Evolutionary conservation across 2,329 filamentous ascomycete species (phyloP), one percentile per base, ranked within the genome.

Genomic region (Tolypocladium ovalisporum): DNA sequence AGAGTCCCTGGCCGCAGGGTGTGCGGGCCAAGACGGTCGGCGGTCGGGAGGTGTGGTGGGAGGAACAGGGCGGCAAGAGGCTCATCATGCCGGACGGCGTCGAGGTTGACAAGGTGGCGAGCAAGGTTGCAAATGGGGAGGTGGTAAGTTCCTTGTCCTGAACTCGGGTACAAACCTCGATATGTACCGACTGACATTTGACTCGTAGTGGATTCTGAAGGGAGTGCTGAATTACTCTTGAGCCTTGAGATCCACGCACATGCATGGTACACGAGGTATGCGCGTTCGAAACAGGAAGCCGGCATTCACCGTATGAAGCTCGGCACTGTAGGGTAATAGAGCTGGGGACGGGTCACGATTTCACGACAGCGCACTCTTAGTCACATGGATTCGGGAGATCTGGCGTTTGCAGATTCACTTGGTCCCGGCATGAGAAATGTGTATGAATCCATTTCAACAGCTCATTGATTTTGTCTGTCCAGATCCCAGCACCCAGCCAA

Each of bases 41-140:
- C 0, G 79, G 78, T 4, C 79, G 79, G 57, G 84, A 88, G 63
- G 68, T 97, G 53, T 96, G 88, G 87, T 97, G 91, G 90, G 88
- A 91, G 67, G 81, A 75, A 57, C 85, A 77, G 55, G 87, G 86
- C 0, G 84, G 80, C 62, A 87, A 82, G 67, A 75, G 84, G 68
- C 84, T 92, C 68, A 71, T 94, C 34, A 86, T 92, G 76, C 94
- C 93, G 0, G 88, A 87, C 7, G 80, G 84, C 62, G 83, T 97
- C 49, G 85, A 92, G 70, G 88, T 97, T 17, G 82, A 85, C 47
- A 84, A 78, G 58, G 78, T 96, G 55, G 87, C 86, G 2, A 87
- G 86, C 63, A 81, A 84, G 59, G 92, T 95, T 22, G 81, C 84
- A 4, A 99, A 97, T 69, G 94, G 94, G 4, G 89, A 97, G 73